Percentiles rank a stretch among this genome's conserved stretches.
Conservation (phyloP, 148 eudicot genomes). For the Polygonum aviculare region DNA sequence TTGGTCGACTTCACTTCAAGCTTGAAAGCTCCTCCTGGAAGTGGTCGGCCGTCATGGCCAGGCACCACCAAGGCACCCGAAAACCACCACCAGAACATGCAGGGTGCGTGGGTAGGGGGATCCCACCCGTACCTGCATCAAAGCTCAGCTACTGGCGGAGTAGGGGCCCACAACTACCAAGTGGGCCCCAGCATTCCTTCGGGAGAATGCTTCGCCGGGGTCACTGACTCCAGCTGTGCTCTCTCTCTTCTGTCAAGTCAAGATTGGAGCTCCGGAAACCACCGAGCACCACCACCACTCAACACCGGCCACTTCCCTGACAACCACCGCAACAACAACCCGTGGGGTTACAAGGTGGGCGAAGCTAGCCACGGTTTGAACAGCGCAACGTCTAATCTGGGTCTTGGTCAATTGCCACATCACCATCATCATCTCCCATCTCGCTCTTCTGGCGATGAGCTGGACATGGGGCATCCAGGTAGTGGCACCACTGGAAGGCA, state of each 20-base stretch:
- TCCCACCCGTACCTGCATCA: slow-evolving; percentile 29
- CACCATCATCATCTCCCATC: slow-evolving; percentile 26
- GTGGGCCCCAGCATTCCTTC: slow-evolving; percentile 28
- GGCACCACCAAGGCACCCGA: slow-evolving; percentile 30
- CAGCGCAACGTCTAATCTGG: slow-evolving; percentile 30
- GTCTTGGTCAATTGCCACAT: slow-evolving; percentile 48
- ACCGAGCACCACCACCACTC: slow-evolving; percentile 28
- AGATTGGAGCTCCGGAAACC: slow-evolving; percentile 61
- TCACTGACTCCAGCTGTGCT: slow-evolving; percentile 70
- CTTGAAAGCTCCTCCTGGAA: slow-evolving; percentile 19
- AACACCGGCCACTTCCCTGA: slow-evolving; percentile 23
- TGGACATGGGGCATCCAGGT: slow-evolving; percentile 24
- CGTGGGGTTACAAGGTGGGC: slow-evolving; percentile 46
- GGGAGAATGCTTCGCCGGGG: slow-evolving; percentile 55
- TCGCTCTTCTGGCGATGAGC: slow-evolving; percentile 24
- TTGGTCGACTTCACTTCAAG: slow-evolving; percentile 65
- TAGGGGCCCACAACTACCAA: not conserved
- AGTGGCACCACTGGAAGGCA: slow-evolving; percentile 27
- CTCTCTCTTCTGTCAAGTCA: slow-evolving; percentile 99
- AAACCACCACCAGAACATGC: slow-evolving; percentile 11
- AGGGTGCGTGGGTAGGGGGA: slow-evolving; percentile 43
- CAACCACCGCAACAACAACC: slow-evolving; percentile 28
- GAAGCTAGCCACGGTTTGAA: slow-evolving; percentile 25
- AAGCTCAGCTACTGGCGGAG: slow-evolving; percentile 29
- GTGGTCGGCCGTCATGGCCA: slow-evolving; percentile 40